Percentiles rank a stretch among this genome's conserved stretches.
Conservation (phyloP, 176 grass and related monocot genomes). For the Elymus sibiricus region DNA sequence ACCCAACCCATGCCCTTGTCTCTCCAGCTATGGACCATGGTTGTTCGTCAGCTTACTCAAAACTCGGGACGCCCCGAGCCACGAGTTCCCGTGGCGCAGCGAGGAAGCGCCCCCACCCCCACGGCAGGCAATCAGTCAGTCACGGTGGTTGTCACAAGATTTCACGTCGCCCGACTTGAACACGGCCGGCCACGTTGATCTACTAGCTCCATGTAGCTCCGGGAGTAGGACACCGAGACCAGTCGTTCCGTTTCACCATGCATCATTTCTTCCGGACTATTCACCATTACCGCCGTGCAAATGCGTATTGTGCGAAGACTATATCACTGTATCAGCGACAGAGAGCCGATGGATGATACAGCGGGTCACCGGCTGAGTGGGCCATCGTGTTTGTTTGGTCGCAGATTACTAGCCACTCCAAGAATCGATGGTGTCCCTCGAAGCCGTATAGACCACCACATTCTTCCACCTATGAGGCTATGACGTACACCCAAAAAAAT, state of each 20-base stretch:
- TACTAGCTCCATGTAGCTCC: too few species aligned
- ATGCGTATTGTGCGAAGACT: too few species aligned
- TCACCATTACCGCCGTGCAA: too few species aligned
- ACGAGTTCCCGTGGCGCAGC: background rate
- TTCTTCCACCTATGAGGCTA: too few species aligned
- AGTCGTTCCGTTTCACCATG: too few species aligned
- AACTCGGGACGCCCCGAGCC: constrained; percentile 3
- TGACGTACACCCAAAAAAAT: background rate
- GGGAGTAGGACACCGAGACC: too few species aligned
- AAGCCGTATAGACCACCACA: background rate
- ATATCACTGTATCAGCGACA: background rate
- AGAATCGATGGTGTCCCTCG: background rate
- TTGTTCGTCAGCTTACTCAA: too few species aligned
- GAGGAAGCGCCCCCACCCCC: background rate
- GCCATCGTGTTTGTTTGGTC: background rate
- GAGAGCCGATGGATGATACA: background rate
- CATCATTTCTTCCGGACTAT: too few species aligned
- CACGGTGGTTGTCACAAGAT: background rate
- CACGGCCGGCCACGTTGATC: too few species aligned
- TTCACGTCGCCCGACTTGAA: background rate
- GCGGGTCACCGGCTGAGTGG: background rate
- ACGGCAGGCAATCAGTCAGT: background rate
- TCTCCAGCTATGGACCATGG: too few species aligned
- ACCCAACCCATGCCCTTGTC: too few species aligned
- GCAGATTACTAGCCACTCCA: too few species aligned